A percentile compares a stretch with the other conserved stretches of the same genome.
phyloP scores from a whole-genome alignment of 1,139 yeast species.

The Geotrichum bryndzae region DNA sequence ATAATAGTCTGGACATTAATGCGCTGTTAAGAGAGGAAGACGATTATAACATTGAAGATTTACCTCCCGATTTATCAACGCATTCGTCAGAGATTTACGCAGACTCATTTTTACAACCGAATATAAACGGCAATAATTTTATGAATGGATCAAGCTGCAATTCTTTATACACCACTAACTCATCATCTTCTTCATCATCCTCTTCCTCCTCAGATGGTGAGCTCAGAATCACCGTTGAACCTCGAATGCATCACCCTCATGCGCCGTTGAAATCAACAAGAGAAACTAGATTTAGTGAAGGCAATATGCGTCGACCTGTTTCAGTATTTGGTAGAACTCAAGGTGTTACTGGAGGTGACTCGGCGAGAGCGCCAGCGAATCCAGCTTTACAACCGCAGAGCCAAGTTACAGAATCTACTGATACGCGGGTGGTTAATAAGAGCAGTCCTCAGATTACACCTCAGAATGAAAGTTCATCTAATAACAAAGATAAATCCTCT shows the following conservation, averaged over 20 bases:
- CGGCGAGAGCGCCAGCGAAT: neutral
- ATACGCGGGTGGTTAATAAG: neutral
- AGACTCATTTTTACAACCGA: neutral
- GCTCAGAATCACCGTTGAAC: slow-evolving; percentile 2
- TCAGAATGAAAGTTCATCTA: neutral
- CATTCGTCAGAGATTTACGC: neutral
- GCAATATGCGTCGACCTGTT: neutral
- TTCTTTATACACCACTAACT: slow-evolving; percentile 2
- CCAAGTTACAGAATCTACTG: neutral
- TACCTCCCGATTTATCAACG: neutral
- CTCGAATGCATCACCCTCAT: neutral
- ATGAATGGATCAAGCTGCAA: neutral
- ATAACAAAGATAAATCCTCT: neutral
- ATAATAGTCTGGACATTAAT: slow-evolving; percentile 6
- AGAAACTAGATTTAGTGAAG: neutral
- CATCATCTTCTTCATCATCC: neutral
- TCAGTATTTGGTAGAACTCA: neutral
- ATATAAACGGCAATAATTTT: neutral
- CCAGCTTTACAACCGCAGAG: neutral
- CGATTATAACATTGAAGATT: neutral
- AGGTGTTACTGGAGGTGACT: neutral
- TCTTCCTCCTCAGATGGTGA: slow-evolving; percentile 9
- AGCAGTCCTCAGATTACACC: neutral
- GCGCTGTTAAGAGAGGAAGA: slow-evolving; percentile 6
- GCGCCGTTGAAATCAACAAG: neutral